These are phyloP conservation scores for Pleurostoma richardsiae DNA, from an alignment of 2,329 filamentous ascomycete species.

Conservation along the genomic window DNA sequence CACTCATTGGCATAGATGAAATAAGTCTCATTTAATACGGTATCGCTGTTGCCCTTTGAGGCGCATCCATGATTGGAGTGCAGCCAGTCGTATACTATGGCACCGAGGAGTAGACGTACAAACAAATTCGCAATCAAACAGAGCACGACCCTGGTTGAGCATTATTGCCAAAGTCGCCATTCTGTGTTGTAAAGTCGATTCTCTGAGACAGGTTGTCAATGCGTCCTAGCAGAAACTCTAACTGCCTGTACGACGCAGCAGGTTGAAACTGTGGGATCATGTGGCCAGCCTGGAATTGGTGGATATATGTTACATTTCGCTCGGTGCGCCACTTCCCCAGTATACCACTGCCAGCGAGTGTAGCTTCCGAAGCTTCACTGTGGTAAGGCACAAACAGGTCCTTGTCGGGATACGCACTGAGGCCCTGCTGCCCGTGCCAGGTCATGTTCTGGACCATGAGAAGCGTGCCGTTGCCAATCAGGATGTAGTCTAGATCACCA, in stretches of 20 bases:
- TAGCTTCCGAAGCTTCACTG: conserved; percentile 1
- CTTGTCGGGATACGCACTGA: conserved; percentile 40
- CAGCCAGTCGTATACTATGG: neutral
- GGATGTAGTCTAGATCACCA: conserved; percentile 40
- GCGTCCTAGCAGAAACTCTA: conserved; percentile 8
- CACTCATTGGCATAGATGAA: too few species aligned
- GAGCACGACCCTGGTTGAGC: too few species aligned
- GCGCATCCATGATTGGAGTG: neutral
- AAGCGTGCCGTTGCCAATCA: conserved; percentile 59
- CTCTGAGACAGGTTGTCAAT: conserved; percentile 3
- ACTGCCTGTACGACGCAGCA: conserved; percentile 4
- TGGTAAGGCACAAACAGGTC: conserved; percentile 8
- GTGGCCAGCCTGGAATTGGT: conserved; percentile 5
- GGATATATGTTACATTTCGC: conserved; percentile 5
- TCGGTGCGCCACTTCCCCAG: conserved; percentile 7
- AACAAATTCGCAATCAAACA: too few species aligned
- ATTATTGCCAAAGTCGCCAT: neutral
- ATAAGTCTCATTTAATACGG: too few species aligned
- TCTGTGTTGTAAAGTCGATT: conserved; percentile 7
- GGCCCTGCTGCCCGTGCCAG: conserved; percentile 61
- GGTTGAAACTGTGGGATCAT: conserved; percentile 8
- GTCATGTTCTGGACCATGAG: conserved; percentile 69
- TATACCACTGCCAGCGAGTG: conserved; percentile 3
- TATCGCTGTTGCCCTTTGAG: too few species aligned
- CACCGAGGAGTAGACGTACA: neutral